Percentiles rank a stretch among this genome's conserved stretches.
Evolutionary conservation across 345 rosid genomes (phyloP).

Genomic region (Draba incana): DNA sequence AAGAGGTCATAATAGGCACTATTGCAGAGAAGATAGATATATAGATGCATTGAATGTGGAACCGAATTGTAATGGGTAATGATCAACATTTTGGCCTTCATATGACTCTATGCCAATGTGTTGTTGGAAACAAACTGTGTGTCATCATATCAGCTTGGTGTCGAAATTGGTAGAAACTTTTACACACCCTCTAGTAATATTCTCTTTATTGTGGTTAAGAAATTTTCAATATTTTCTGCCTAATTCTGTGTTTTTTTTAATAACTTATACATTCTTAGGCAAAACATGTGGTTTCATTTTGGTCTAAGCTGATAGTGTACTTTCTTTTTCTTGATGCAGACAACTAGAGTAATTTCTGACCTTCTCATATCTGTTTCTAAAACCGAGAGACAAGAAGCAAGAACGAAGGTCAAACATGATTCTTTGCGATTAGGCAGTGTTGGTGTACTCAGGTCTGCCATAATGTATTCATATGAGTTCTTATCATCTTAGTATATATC

Average conservation of each 20-base stretch:
- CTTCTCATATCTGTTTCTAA: conserved; percentile 94
- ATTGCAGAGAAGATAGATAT: conserved; percentile 14
- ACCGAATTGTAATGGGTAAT: background rate
- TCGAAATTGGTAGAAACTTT: conserved; percentile 19
- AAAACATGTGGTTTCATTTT: conserved; percentile 15
- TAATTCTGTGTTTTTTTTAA: conserved; percentile 14
- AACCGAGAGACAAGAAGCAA: conserved; percentile 97
- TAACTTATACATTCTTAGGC: conserved; percentile 6
- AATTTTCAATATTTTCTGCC: conserved; percentile 1
- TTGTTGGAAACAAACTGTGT: conserved; percentile 12
- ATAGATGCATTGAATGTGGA: conserved; percentile 15
- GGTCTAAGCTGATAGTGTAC: conserved; percentile 6
- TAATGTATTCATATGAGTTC: conserved; percentile 23
- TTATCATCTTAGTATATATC: conserved; percentile 2
- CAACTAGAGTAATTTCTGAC: conserved; percentile 87
- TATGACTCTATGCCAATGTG: conserved; percentile 2
- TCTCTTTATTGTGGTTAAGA: conserved; percentile 5
- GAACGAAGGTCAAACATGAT: conserved; percentile 94
- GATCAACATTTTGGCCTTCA: background rate
- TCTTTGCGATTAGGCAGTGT: conserved; percentile 97
- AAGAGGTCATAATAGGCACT: conserved; percentile 5
- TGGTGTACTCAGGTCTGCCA: conserved; percentile 84
- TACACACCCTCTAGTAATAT: conserved; percentile 13
- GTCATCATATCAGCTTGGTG: conserved; percentile 12
- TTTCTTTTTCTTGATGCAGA: conserved; percentile 56